These are phyloP conservation scores for Globisporangium radiosum DNA, from an alignment of 352 stramenopile species.

Conservation along the genomic window DNA sequence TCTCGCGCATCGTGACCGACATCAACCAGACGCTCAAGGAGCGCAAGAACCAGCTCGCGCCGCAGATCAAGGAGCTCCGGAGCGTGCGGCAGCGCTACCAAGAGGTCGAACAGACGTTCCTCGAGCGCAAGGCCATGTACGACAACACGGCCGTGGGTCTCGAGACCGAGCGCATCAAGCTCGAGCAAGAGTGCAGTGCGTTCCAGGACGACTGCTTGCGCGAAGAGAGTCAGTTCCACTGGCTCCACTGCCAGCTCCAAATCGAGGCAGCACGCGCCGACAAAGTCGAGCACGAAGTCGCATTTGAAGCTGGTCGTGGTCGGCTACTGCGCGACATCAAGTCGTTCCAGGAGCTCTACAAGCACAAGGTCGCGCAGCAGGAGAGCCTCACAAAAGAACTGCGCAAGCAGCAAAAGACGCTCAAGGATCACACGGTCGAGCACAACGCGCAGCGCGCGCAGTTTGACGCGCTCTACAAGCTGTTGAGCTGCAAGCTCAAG, in stretches of 20 bases:
- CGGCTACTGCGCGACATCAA: slow-evolving; percentile 83
- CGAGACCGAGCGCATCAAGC: slow-evolving; percentile 84
- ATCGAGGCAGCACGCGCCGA: slow-evolving; percentile 72
- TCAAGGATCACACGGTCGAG: slow-evolving; percentile 76
- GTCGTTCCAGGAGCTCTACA: slow-evolving; percentile 88
- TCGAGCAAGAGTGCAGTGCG: slow-evolving; percentile 86
- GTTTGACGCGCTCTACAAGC: slow-evolving; percentile 78
- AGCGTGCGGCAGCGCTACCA: slow-evolving; percentile 84
- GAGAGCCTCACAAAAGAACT: slow-evolving; percentile 87
- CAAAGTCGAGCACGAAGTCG: slow-evolving; percentile 82
- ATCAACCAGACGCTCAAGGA: slow-evolving; percentile 90
- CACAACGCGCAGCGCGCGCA: slow-evolving; percentile 76
- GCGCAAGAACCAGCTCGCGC: slow-evolving; percentile 89
- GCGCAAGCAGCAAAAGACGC: slow-evolving; percentile 83
- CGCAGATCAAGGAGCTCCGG: slow-evolving; percentile 90
- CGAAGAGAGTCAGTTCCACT: slow-evolving; percentile 85
- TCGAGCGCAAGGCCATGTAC: slow-evolving; percentile 86
- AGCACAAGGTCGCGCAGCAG: slow-evolving; percentile 88
- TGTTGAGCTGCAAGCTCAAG: slow-evolving; percentile 77
- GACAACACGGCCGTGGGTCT: slow-evolving; percentile 85
- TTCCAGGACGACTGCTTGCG: slow-evolving; percentile 86
- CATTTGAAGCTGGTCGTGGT: slow-evolving; percentile 58
- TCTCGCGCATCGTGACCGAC: slow-evolving; percentile 87
- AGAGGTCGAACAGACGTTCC: slow-evolving; percentile 85
- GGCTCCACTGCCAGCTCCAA: slow-evolving; percentile 68